A percentile compares a stretch with the other conserved stretches of the same genome.
These are phyloP conservation scores for Rhinocladiella similis DNA, from an alignment of 2,329 filamentous ascomycete genomes.

Conservation along the genomic window DNA sequence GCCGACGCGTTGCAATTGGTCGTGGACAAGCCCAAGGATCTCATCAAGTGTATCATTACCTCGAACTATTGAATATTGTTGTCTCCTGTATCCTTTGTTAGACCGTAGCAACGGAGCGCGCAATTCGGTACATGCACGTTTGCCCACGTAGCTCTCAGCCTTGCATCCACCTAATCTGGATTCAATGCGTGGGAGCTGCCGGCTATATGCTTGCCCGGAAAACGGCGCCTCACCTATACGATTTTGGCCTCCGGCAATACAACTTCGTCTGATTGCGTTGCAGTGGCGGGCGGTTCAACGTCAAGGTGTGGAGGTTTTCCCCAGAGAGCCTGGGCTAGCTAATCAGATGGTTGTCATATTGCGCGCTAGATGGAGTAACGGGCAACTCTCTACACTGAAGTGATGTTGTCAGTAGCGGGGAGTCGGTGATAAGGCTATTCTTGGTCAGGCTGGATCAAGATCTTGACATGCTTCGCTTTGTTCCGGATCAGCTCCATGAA, in stretches of 20 bases:
- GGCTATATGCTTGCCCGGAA: conserved; percentile 4
- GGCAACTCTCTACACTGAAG: background rate
- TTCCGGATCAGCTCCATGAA: conserved; percentile 59
- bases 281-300: background rate
- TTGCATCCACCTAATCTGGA: too few species aligned
- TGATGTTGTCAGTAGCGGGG: background rate
- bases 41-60: conserved; percentile 49
- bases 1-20: conserved; percentile 57
- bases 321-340: too few species aligned
- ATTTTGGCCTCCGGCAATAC: conserved; percentile 5
- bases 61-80: background rate
- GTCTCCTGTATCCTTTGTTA: too few species aligned
- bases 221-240: conserved; percentile 6
- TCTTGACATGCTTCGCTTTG: conserved; percentile 64
- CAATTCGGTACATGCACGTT: too few species aligned
- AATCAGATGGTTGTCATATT: too few species aligned
- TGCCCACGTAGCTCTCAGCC: too few species aligned
- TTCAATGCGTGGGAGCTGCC: background rate
- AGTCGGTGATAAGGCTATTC: background rate
- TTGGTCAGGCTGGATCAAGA: conserved; percentile 46
- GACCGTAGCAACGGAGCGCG: too few species aligned
- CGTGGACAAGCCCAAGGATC: conserved; percentile 53
- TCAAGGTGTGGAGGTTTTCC: too few species aligned
- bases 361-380: too few species aligned
- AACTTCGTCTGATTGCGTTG: background rate